These are phyloP conservation scores for Fusarium nygamai DNA, from an alignment of 2,329 filamentous ascomycete genomes.

Conservation along the genomic window DNA sequence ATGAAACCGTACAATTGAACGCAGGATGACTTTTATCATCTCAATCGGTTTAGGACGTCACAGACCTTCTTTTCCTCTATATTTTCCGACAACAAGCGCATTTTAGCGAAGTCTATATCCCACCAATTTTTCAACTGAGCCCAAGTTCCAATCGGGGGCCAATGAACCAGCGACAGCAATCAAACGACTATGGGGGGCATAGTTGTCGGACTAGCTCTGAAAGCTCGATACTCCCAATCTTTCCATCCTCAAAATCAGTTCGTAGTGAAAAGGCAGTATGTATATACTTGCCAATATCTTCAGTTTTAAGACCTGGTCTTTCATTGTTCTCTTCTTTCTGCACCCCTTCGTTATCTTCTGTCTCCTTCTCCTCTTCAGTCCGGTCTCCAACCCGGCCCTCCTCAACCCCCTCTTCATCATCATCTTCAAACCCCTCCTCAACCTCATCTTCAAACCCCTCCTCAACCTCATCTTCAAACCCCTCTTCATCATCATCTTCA, in stretches of 20 bases:
- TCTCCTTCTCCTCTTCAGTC: too few relatives aligned
- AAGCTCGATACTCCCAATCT: accelerated
- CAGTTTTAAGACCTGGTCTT: accelerated
- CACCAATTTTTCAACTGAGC: accelerated
- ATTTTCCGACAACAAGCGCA: neutral
- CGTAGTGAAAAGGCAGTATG: accelerated
- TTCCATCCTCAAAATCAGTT: neutral
- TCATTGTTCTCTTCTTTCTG: neutral
- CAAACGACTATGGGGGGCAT: neutral
- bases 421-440: too few relatives aligned
- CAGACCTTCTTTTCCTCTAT: too few relatives aligned
- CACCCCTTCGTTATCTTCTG: too few relatives aligned
- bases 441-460: too few relatives aligned
- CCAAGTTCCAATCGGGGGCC: accelerated
- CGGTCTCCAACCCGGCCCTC: too few relatives aligned
- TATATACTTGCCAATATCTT: neutral
- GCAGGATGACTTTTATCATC: too few relatives aligned
- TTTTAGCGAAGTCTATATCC: accelerated
- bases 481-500: too few relatives aligned
- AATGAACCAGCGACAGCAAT: accelerated
- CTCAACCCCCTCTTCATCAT: too few relatives aligned
- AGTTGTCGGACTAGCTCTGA: neutral
- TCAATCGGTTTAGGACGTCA: neutral
- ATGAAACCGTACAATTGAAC: too few relatives aligned
- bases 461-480: too few relatives aligned